Base-by-base conservation (phyloP, 164 flowering plant species). In the Magnolia kwangsiensis region DNA sequence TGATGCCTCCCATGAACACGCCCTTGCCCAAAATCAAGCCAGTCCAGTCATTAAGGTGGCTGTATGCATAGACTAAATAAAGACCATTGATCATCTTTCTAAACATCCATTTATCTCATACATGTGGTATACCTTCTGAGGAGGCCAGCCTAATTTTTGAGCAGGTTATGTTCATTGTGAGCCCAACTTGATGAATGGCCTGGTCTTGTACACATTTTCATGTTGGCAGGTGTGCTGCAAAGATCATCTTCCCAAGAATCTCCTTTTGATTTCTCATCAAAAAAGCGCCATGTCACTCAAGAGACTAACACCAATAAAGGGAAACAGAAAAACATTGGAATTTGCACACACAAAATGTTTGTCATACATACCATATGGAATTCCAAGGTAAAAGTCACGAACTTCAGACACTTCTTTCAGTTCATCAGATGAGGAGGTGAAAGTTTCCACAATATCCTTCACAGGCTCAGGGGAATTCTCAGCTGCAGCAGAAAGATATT, bases 401-500 rank as follows among this genome's bases (percentile, higher is more conserved):
- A 89, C 83, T 82, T 83, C 79, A 51, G 93, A 84, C 18, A 89
- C 71, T 13, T 90, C 88, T 19, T 79, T 87, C 50, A 90, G 37
- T 74, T 91, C 89, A 81, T 82, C 86, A 50, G 82, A 51, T 23
- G 67, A 68, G 19, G 92, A 76, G 51, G 90, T 79, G 84, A 84
- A 91, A 58, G 93, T 90, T 78, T 91, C 89, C 51, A 94, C 87
- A 69, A 94, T 80, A 84, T 92, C 98, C 86, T 90, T 94, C 76
- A 96, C 89, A 66, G 88, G 83, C 82, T 88, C 92, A 13, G 98
- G 97, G 50, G 89, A 87, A 45, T 88, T 83, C 81, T 90, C 88
- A 14, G 93, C 86, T 21, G 89, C 94, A 21, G 76, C 71, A n/a
- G 89, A 75, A 31, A 95, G 79, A 78, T 93, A 91, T 66, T 78